These are phyloP conservation scores for Vaccinium corymbosum DNA, from an alignment of 148 eudicot genomes.

Conservation along the genomic window DNA sequence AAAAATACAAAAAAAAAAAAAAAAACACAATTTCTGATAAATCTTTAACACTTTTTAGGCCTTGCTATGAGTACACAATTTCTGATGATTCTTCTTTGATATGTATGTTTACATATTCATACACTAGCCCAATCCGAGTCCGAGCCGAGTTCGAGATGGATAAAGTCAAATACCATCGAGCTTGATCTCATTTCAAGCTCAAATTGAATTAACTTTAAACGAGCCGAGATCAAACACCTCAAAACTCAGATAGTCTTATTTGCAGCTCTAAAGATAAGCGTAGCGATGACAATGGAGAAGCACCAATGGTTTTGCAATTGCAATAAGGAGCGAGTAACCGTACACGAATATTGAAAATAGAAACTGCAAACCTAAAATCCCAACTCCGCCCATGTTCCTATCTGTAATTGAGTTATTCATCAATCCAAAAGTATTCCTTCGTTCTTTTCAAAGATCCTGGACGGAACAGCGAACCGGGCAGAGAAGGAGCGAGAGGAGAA, in stretches of 20 bases:
- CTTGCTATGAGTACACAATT: too few relatives aligned
- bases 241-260: not conserved
- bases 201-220: not conserved
- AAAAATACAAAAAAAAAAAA: too few relatives aligned
- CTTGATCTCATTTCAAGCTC: not conserved
- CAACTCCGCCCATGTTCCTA: not conserved
- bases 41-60: too few relatives aligned
- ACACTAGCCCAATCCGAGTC: not conserved
- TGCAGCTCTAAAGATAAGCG: not conserved
- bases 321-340: not conserved
- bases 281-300: not conserved
- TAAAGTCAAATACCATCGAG: not conserved
- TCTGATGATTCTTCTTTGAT: not conserved
- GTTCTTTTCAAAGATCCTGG: conserved; percentile 14
- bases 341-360: not conserved
- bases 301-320: not conserved
- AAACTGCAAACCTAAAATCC: not conserved
- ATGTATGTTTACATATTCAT: too few relatives aligned
- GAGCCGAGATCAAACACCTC: not conserved
- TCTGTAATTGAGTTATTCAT: not conserved
- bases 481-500: conserved; percentile 51
- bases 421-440: not conserved
- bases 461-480: conserved; percentile 52
- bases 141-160: not conserved
- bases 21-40: too few relatives aligned